Percentiles rank a stretch among this genome's conserved stretches.
These are phyloP conservation scores for Pulicaria dysenterica DNA, from an alignment of 129 eudicot species.

Conservation along the genomic window DNA sequence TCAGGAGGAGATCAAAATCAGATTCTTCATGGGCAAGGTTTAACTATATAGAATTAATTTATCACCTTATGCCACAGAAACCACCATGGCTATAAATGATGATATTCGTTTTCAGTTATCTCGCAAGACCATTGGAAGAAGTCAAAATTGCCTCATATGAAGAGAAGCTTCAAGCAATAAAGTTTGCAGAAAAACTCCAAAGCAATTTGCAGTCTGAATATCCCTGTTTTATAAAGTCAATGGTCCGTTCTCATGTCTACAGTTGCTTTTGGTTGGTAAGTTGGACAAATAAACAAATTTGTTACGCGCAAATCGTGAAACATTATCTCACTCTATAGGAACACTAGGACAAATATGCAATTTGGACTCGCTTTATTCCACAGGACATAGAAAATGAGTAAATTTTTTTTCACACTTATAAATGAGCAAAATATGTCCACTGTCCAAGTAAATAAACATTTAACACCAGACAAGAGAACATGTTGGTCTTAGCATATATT, in stretches of 20 bases:
- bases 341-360: too few relatives aligned
- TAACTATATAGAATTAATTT: background rate
- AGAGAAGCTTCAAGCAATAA: slow-evolving; percentile 50
- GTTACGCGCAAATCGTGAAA: too few relatives aligned
- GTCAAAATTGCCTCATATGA: slow-evolving; percentile 57
- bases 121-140: slow-evolving; percentile 72
- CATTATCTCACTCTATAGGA: too few relatives aligned
- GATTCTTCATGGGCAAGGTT: slow-evolving; percentile 76
- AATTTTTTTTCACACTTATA: too few relatives aligned
- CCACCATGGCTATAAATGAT: slow-evolving; percentile 1
- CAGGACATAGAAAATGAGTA: too few relatives aligned
- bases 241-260: slow-evolving; percentile 90
- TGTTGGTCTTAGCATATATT: too few relatives aligned
- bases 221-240: slow-evolving; percentile 79
- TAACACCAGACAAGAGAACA: too few relatives aligned
- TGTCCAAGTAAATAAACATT: too few relatives aligned
- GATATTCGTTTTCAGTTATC: slow-evolving; percentile 49
- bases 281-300: slow-evolving; percentile 1
- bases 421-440: too few relatives aligned
- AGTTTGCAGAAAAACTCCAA: slow-evolving; percentile 66
- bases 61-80: background rate
- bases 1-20: slow-evolving; percentile 57
- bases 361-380: too few relatives aligned
- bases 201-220: slow-evolving; percentile 55
- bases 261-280: slow-evolving; percentile 96